These are phyloP conservation scores for Phytophthora pluvialis DNA, from an alignment of 352 stramenopile genomes.

Conservation along the genomic window DNA sequence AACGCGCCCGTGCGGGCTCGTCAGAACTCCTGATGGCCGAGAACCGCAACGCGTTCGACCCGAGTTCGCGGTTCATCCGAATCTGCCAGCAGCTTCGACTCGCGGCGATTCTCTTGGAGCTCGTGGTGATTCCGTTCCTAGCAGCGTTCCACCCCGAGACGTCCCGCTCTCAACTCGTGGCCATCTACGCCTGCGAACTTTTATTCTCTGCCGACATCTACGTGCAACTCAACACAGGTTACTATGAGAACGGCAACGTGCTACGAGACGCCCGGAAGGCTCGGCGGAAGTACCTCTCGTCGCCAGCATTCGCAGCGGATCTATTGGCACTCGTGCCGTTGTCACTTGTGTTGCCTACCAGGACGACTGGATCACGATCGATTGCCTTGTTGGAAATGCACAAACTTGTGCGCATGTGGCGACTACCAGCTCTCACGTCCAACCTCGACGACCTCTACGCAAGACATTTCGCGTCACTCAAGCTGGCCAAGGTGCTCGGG, in stretches of 20 bases:
- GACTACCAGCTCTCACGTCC: slow-evolving; percentile 55
- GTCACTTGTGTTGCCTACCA: slow-evolving; percentile 42
- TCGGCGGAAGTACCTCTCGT: slow-evolving; percentile 67
- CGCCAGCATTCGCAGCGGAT: slow-evolving; percentile 57
- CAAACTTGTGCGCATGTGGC: slow-evolving; percentile 61
- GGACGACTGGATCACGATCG: slow-evolving; percentile 11
- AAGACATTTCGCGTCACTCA: slow-evolving; percentile 61
- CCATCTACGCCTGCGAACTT: slow-evolving; percentile 61
- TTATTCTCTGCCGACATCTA: slow-evolving; percentile 71
- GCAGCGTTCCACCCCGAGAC: slow-evolving; percentile 38
- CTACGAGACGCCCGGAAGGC: slow-evolving; percentile 64
- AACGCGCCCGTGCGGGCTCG: slow-evolving; percentile 48
- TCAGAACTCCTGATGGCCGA: slow-evolving; percentile 56
- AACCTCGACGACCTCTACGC: slow-evolving; percentile 75
- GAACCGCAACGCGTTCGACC: slow-evolving; percentile 66
- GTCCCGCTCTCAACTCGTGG: slow-evolving; percentile 33
- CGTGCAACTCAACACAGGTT: slow-evolving; percentile 76
- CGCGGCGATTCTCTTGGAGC: slow-evolving; percentile 58
- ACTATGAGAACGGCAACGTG: slow-evolving; percentile 76
- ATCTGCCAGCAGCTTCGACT: slow-evolving; percentile 64
- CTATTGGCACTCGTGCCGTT: slow-evolving; percentile 54
- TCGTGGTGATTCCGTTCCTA: slow-evolving; percentile 54
- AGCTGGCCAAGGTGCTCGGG: slow-evolving; percentile 61
- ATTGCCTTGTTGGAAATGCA: slow-evolving; percentile 54
- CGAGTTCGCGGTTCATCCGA: slow-evolving; percentile 57